Percentiles rank a stretch among this genome's conserved stretches.
Conservation (phyloP, 768 basidiomycete genomes). For the Cystobasidium onofrii region DNA sequence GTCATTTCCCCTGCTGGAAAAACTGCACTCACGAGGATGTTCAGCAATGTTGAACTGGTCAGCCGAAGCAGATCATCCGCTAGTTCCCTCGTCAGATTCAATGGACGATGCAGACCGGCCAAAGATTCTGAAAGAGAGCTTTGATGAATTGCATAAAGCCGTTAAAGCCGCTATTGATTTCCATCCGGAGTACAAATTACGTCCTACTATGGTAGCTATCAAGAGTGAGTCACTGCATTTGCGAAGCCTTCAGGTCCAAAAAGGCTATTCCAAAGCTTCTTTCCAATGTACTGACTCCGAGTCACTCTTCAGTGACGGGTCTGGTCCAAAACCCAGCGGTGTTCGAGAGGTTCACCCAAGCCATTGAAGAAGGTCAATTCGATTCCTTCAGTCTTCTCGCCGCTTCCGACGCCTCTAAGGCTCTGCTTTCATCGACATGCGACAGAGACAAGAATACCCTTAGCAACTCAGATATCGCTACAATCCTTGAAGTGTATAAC, state of each 20-base stretch:
- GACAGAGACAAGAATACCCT: not conserved
- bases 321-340: constrained; percentile 36
- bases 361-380: constrained; percentile 30
- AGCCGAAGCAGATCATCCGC: constrained; percentile 36
- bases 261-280: too few species aligned
- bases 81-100: not conserved
- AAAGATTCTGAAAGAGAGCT: constrained; percentile 29
- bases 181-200: constrained; percentile 5
- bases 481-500: constrained; percentile 36
- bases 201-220: constrained; percentile 40
- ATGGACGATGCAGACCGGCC: constrained; percentile 26
- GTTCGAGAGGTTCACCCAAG: constrained; percentile 35
- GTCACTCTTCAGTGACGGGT: constrained; percentile 33
- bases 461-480: constrained; percentile 34
- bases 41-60: constrained; percentile 41
- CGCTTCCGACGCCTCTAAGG: not conserved
- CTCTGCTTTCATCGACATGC: constrained; percentile 17
- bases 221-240: constrained; percentile 28
- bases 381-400: not conserved
- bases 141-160: constrained; percentile 28
- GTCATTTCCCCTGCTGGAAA: constrained; percentile 14
- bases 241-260: too few species aligned
- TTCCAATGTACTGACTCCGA: not conserved
- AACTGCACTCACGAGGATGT: not conserved
- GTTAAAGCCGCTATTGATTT: not conserved